Conservation (phyloP, 345 rosid species). For the Dovyalis caffra region DNA sequence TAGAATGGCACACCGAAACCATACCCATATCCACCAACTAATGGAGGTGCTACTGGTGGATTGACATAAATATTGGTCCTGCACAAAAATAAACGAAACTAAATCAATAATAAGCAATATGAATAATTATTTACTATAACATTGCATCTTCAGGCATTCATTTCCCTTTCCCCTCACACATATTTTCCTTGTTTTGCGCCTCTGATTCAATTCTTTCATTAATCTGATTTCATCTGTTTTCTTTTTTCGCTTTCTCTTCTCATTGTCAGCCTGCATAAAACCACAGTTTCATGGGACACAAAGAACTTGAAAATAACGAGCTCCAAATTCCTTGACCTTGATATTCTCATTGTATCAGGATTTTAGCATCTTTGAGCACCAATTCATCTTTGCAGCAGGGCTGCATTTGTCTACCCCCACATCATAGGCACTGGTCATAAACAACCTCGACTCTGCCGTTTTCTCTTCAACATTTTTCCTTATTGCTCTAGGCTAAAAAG, state of each 20-base stretch:
- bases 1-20: slow-evolving; percentile 65
- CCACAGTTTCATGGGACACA: neutral
- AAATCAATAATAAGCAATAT: neutral
- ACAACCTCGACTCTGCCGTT: neutral
- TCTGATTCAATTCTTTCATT: neutral
- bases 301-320: neutral
- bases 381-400: neutral
- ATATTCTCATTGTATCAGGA: no score
- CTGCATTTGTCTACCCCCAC: neutral
- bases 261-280: neutral
- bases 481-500: neutral
- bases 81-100: neutral
- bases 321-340: neutral
- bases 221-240: neutral
- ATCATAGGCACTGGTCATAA: neutral
- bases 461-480: neutral
- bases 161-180: neutral
- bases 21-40: slow-evolving; percentile 92
- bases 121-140: no score
- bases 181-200: neutral
- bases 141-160: neutral
- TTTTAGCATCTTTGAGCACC: neutral
- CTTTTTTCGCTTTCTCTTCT: neutral
- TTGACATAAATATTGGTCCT: slow-evolving; percentile 92
- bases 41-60: slow-evolving; percentile 83